phyloP scores from a whole-genome alignment of 148 eudicot species.

The Nepenthes gracilis region DNA sequence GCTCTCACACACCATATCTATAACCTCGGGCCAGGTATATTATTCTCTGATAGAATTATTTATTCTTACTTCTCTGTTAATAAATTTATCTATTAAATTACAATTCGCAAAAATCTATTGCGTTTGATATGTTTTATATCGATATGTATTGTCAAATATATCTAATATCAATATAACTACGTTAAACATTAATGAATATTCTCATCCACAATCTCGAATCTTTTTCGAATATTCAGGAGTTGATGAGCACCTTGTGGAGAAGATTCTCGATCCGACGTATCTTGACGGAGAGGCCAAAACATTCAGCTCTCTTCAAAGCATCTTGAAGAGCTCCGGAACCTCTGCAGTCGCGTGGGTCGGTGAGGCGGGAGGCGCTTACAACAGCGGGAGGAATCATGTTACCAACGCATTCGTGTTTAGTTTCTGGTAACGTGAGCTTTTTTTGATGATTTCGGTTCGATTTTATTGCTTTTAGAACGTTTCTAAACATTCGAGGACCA shows the following conservation, averaged over 20 bases:
- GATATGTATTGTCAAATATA: no score
- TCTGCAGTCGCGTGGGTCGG: constrained; percentile 79
- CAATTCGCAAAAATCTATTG: no score
- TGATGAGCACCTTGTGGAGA: constrained; percentile 60
- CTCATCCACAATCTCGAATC: not conserved
- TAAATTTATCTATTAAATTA: no score
- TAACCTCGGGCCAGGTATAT: constrained; percentile 82
- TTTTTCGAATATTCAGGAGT: constrained; percentile 28
- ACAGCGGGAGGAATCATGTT: constrained; percentile 69
- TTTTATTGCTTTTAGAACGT: not conserved
- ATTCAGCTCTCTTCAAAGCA: constrained; percentile 42
- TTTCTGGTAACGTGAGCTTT: constrained; percentile 58
- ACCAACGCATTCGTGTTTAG: constrained; percentile 72
- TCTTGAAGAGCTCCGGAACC: constrained; percentile 28
- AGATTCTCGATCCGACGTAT: constrained; percentile 51
- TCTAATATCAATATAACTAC: no score
- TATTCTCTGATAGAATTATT: not conserved
- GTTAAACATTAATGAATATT: no score
- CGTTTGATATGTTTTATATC: no score
- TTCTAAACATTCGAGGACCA: not conserved
- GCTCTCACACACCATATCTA: constrained; percentile 85
- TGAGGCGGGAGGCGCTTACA: constrained; percentile 88
- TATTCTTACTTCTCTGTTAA: not conserved
- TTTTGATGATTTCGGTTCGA: not conserved
- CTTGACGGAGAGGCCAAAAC: constrained; percentile 54